Evolutionary conservation across 2,329 filamentous ascomycete genomes (phyloP).

Genomic region (Exophiala dermatitidis): DNA sequence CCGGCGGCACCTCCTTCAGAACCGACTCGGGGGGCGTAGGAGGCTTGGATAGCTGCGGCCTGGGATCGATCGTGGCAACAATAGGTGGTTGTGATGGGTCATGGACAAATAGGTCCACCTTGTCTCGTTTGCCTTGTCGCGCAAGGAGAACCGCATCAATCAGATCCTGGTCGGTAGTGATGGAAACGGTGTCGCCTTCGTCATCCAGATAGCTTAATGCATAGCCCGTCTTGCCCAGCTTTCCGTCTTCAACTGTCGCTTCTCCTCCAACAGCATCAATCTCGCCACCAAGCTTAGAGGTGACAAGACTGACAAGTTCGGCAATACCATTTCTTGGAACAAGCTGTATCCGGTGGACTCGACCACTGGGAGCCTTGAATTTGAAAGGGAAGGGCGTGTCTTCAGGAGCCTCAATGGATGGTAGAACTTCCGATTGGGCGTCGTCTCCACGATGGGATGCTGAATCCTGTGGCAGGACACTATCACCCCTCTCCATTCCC

Average conservation of each 20-base stretch:
- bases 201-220: constrained; percentile 94
- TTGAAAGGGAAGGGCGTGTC: constrained; percentile 92
- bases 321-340: constrained; percentile 71
- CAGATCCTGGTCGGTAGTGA: constrained; percentile 90
- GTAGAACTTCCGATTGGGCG: constrained; percentile 57
- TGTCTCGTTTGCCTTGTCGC: constrained; percentile 69
- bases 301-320: constrained; percentile 69
- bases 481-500: constrained; percentile 64
- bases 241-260: constrained; percentile 70
- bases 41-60: constrained; percentile 46
- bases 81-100: constrained; percentile 84
- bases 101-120: constrained; percentile 95
- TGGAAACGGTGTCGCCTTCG: constrained; percentile 92
- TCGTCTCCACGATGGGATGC: constrained; percentile 85
- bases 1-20: constrained; percentile 34
- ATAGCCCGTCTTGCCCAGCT: constrained; percentile 69
- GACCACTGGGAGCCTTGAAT: constrained; percentile 93
- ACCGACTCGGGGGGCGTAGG: constrained; percentile 48
- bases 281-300: constrained; percentile 77
- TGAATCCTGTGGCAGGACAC: constrained; percentile 85
- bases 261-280: constrained; percentile 75
- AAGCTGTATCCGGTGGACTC: constrained; percentile 87
- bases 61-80: constrained; percentile 54
- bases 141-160: constrained; percentile 82
- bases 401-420: constrained; percentile 49